Conservation (phyloP, 1,139 yeast species). For the Lodderomyces theae region DNA sequence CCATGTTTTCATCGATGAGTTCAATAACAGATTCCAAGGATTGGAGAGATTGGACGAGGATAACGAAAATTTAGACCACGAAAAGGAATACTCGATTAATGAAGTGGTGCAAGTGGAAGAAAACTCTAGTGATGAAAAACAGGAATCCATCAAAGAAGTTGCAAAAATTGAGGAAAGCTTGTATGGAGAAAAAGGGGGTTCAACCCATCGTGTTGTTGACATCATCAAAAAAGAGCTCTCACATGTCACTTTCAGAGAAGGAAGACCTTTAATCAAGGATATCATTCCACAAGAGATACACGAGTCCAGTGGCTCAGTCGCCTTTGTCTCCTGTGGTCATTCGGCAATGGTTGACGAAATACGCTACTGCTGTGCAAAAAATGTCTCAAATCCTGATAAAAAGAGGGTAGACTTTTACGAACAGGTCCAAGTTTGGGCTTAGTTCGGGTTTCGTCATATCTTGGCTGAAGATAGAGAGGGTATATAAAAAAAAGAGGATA, state of each 20-base stretch:
- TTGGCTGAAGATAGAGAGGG: too few relatives aligned
- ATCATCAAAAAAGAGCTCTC: slow-evolving; percentile 22
- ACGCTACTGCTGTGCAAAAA: slow-evolving; percentile 33
- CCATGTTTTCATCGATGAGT: slow-evolving; percentile 5
- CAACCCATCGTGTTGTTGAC: slow-evolving; percentile 2
- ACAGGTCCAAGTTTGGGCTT: slow-evolving; percentile 43
- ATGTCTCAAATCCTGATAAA: slow-evolving; percentile 22
- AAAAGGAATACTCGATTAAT: neutral
- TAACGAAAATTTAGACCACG: neutral
- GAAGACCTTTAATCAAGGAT: slow-evolving; percentile 32
- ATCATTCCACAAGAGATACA: slow-evolving; percentile 26
- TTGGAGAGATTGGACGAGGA: slow-evolving; percentile 4
- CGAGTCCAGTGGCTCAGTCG: slow-evolving; percentile 34
- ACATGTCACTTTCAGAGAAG: slow-evolving; percentile 29
- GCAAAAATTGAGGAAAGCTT: slow-evolving; percentile 10
- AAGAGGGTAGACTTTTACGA: slow-evolving; percentile 39
- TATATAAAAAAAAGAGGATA: too few relatives aligned
- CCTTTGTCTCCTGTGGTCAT: slow-evolving; percentile 54
- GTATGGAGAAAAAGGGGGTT: slow-evolving; percentile 10
- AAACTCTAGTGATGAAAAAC: slow-evolving; percentile 3
- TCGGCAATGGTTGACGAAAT: slow-evolving; percentile 51
- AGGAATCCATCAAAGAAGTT: slow-evolving; percentile 5
- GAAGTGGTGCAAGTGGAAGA: slow-evolving; percentile 2
- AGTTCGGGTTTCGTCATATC: neutral
- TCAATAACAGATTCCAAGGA: slow-evolving; percentile 5